Percentiles rank a stretch among this genome's conserved stretches.
phyloP scores from a whole-genome alignment of 2,329 filamentous ascomycete genomes.

The Monosporascus sp. region DNA sequence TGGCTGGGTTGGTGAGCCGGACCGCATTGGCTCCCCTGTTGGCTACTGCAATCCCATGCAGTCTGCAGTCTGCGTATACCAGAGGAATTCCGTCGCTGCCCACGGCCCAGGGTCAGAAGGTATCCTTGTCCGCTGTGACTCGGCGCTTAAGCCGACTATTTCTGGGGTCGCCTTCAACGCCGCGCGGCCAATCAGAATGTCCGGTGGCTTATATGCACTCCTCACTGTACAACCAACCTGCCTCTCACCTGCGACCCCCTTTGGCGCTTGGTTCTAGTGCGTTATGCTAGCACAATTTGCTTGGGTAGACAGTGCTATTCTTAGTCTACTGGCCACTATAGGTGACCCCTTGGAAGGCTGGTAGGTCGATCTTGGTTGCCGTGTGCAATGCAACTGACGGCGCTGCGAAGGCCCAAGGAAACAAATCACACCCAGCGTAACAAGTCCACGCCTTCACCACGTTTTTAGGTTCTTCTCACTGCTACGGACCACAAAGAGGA shows the following conservation, averaged over 20 bases:
- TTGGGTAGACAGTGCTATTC: not conserved
- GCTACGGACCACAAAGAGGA: constrained; percentile 14
- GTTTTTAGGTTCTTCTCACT: constrained; percentile 20
- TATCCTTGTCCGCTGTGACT: not conserved
- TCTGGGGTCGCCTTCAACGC: not conserved
- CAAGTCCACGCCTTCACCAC: constrained; percentile 22
- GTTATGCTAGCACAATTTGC: not conserved
- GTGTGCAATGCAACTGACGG: not conserved
- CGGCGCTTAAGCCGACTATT: constrained; percentile 1
- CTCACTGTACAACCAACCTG: not conserved
- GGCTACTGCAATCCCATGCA: not conserved
- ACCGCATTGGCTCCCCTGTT: not conserved
- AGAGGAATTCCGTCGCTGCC: not conserved
- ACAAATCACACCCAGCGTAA: constrained; percentile 27
- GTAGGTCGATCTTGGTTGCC: not conserved
- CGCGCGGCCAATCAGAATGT: not conserved
- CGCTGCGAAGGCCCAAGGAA: constrained; percentile 11
- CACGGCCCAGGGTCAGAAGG: not conserved
- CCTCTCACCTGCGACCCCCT: not conserved
- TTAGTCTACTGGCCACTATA: constrained; percentile 1
- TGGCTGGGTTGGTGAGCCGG: not conserved
- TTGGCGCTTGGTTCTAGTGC: not conserved
- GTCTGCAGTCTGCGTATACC: not conserved
- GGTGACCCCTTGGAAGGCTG: constrained; percentile 5
- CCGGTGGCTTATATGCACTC: not conserved